Conservation (phyloP, 495 filamentous ascomycete genomes). For the Lasiosphaeria ovina region DNA sequence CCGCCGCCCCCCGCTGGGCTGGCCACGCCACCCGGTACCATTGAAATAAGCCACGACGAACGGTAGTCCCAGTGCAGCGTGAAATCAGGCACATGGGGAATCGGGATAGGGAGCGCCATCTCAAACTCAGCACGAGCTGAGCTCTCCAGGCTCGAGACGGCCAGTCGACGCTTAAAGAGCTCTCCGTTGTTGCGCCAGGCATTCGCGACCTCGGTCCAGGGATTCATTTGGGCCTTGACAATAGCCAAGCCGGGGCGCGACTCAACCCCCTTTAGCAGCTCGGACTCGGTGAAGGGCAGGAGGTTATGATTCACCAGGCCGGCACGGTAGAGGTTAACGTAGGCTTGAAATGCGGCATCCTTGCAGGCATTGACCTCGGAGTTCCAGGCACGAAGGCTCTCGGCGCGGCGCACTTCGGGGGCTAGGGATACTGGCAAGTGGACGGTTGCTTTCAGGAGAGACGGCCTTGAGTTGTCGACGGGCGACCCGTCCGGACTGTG, state of each 20-base stretch:
- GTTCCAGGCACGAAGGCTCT: constrained; percentile 57
- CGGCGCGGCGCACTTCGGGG: constrained; percentile 54
- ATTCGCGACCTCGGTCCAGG: constrained; percentile 62
- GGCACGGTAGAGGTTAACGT: constrained; percentile 63
- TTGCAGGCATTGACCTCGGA: constrained; percentile 74
- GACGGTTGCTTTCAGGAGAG: constrained; percentile 55
- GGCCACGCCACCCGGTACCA: constrained; percentile 19
- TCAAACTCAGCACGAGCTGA: constrained; percentile 39
- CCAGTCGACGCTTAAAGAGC: constrained; percentile 33
- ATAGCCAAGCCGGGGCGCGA: constrained; percentile 46
- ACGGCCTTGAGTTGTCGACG: constrained; percentile 5
- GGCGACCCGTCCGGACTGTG: constrained; percentile 17
- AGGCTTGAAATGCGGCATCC: constrained; percentile 84
- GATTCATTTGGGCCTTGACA: constrained; percentile 59
- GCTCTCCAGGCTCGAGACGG: constrained; percentile 30
- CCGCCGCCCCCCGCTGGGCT: constrained; percentile 15
- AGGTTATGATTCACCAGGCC: constrained; percentile 78
- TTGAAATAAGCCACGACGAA: constrained; percentile 39
- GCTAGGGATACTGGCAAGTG: constrained; percentile 71
- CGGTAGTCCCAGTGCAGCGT: constrained; percentile 50
- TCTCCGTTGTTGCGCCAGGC: constrained; percentile 43
- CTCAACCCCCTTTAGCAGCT: constrained; percentile 40
- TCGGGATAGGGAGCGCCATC: constrained; percentile 43
- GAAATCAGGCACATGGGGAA: constrained; percentile 44
- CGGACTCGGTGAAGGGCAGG: constrained; percentile 54